A percentile compares a stretch with the other conserved stretches of the same genome.
Evolutionary conservation across 192 early-diverging fungal genomes (phyloP).

Genomic region (Neocallimastix lanati): DNA sequence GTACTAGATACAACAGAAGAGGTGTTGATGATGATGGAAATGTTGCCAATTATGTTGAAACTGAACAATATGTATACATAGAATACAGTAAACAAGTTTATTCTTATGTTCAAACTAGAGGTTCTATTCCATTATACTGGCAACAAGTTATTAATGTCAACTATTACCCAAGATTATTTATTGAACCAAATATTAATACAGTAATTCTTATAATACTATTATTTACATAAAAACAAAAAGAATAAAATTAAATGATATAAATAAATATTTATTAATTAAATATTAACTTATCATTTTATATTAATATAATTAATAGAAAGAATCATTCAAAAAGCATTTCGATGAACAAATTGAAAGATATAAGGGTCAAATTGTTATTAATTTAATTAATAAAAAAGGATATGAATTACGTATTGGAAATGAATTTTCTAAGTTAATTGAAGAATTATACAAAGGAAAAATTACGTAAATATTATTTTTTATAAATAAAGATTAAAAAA

Average conservation of each 20-base stretch:
- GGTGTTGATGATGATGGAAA: slow-evolving; percentile 81
- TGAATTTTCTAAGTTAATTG: slow-evolving; percentile 52
- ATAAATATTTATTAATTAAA: background rate
- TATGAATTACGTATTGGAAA: slow-evolving; percentile 73
- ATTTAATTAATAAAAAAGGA: slow-evolving; percentile 84
- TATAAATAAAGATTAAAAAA: background rate
- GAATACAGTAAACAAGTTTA: slow-evolving; percentile 27
- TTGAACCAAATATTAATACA: slow-evolving; percentile 45
- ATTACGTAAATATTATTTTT: slow-evolving; percentile 10
- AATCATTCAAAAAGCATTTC: slow-evolving; percentile 55
- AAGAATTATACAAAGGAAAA: slow-evolving; percentile 14
- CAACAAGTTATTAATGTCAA: slow-evolving; percentile 76
- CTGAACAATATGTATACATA: slow-evolving; percentile 73
- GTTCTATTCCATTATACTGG: slow-evolving; percentile 92
- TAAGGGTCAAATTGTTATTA: slow-evolving; percentile 68
- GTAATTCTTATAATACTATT: slow-evolving; percentile 16
- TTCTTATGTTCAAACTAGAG: slow-evolving; percentile 82
- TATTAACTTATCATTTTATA: slow-evolving; percentile 1
- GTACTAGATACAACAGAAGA: slow-evolving; percentile 81
- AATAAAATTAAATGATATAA: background rate
- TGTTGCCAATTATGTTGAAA: slow-evolving; percentile 95
- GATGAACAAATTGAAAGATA: slow-evolving; percentile 48
- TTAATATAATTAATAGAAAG: slow-evolving; percentile 23
- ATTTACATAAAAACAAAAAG: background rate
- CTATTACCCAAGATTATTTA: slow-evolving; percentile 71